Base-by-base conservation (phyloP, 257 asterid species). In the Nyctanthes arbortristis region DNA sequence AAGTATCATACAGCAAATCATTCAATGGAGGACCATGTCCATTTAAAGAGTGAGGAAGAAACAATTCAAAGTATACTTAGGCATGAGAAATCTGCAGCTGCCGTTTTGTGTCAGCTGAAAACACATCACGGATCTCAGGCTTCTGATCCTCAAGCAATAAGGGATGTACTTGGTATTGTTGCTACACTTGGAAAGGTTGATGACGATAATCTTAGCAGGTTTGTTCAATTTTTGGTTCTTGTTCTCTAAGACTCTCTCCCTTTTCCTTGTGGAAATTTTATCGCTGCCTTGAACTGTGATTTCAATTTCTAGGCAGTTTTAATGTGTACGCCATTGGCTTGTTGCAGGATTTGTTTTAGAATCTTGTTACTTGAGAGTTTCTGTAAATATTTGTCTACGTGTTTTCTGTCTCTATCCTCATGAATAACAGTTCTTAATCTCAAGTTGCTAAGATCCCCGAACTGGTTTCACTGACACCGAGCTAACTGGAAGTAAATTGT, bases 121-220 rank as follows among this genome's bases (percentile, higher is more conserved):
- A 58, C n/a, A 54, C 84, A 66, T 69, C 82, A 76, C 13, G 84
- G 80, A 74, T 63, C 76, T 65, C 85, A 75, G 65, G 81, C 65
- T 63, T 70, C 87, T 71, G 78, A 78, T 49, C 55, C 81, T 65
- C 73, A 81, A 33, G 71, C 77, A 68, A 73, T 75, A 37, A 83
- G 83, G 70, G 96, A 88, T 60, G 85, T 88, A 80, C 56, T 88
- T 7, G 98, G 98, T 60, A 32, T 86, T 60, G 93, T 88, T 80
- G 96, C 94, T 56, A 79, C 84, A 45, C 96, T 93, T 69, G 95
- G 94, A 67, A 83, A 75, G 60, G 81, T 87, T 66, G 90, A 82
- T 9, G 92, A 88, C 66, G 83, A 74, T 61, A 84, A 78, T 71
- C 85, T 93, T 57, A 90, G 89, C 92, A 82, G 97, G 98, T 90